phyloP scores from a whole-genome alignment of 805 yeast genomes.

The Yamadazyma sp. region DNA sequence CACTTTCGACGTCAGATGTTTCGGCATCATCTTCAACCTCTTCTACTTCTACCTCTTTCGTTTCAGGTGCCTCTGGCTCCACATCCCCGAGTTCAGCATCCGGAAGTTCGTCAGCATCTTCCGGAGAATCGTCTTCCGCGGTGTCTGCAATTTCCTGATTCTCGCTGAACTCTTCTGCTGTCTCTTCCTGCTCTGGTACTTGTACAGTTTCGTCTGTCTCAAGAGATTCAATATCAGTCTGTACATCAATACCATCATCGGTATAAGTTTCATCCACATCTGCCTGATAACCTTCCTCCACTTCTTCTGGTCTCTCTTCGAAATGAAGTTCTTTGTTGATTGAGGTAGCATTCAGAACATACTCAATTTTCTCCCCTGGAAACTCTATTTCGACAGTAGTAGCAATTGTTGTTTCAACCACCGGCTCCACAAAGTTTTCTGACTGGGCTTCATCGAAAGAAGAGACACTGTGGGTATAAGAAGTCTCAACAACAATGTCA shows the following conservation, averaged over 20 bases:
- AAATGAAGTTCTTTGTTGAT: not conserved
- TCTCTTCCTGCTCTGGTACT: too few species aligned
- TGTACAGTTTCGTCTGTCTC: too few species aligned
- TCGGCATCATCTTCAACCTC: constrained; percentile 2
- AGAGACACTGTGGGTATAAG: constrained; percentile 9
- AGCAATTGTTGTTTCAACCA: constrained; percentile 6
- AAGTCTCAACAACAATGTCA: constrained; percentile 13
- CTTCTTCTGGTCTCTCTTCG: not conserved
- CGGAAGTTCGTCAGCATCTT: too few species aligned
- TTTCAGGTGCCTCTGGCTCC: too few species aligned
- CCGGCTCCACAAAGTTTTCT: constrained; percentile 1
- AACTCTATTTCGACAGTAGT: not conserved
- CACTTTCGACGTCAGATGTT: not conserved
- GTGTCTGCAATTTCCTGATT: too few species aligned
- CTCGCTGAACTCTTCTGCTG: not conserved
- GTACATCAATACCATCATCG: not conserved
- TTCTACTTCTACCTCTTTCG: too few species aligned
- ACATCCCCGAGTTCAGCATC: too few species aligned
- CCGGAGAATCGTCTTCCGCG: too few species aligned
- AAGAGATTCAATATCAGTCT: not conserved
- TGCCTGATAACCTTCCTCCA: constrained; percentile 6
- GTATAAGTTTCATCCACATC: constrained; percentile 5
- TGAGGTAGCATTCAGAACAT: not conserved
- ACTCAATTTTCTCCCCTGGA: not conserved
- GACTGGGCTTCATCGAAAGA: constrained; percentile 7